Conservation (phyloP, 106 monocot genomes). For the Dioscorea alata region DNA sequence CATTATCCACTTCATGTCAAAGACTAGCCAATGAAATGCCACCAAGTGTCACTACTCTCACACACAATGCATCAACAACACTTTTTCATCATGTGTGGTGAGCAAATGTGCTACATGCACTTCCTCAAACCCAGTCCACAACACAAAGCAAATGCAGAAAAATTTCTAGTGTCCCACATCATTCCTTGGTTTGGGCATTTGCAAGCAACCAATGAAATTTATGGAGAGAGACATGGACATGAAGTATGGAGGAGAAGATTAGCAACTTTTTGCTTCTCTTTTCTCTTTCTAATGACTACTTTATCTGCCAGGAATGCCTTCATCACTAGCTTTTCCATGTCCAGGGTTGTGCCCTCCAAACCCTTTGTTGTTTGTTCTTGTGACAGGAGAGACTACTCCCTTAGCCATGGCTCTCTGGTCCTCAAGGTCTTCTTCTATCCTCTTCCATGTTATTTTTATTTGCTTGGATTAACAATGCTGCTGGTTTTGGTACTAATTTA, state of each 20-base stretch:
- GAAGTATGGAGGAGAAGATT: slow-evolving; percentile 7
- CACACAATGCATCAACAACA: no score
- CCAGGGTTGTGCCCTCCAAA: slow-evolving; percentile 1
- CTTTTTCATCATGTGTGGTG: no score
- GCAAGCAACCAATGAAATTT: neutral
- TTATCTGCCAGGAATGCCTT: slow-evolving; percentile 16
- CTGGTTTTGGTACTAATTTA: neutral
- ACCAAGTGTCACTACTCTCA: neutral
- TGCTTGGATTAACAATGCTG: neutral
- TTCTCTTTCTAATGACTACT: slow-evolving; percentile 13
- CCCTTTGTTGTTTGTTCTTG: slow-evolving; percentile 12
- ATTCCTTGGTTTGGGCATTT: neutral
- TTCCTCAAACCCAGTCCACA: no score
- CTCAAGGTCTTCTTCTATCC: slow-evolving; percentile 5
- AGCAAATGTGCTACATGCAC: no score
- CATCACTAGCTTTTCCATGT: slow-evolving; percentile 5
- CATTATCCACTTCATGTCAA: neutral
- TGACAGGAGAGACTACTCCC: slow-evolving; percentile 21
- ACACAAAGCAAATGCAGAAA: no score
- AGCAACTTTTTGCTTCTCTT: slow-evolving; percentile 2
- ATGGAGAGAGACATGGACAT: slow-evolving; percentile 25
- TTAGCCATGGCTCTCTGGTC: slow-evolving; percentile 32
- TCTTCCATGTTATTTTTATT: neutral
- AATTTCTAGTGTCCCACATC: no score
- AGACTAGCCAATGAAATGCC: neutral